phyloP scores from a whole-genome alignment of 2,329 filamentous ascomycete genomes.

The Pezicula rhizophila region DNA sequence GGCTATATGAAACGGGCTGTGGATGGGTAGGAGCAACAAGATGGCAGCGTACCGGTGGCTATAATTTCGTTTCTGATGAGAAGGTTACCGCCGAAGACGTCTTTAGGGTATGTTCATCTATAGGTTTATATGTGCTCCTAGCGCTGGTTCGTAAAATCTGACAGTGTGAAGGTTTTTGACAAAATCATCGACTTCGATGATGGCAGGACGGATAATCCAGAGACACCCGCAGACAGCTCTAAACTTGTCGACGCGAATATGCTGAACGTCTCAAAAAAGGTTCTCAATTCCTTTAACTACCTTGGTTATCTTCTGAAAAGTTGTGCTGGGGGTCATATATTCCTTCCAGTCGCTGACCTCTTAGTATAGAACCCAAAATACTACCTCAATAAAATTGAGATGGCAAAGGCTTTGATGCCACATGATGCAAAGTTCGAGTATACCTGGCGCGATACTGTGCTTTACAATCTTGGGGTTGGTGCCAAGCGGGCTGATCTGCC shows the following conservation, averaged over 20 bases:
- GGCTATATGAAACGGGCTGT: conserved; percentile 86
- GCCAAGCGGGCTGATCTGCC: conserved; percentile 80
- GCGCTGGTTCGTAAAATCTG: too few species aligned
- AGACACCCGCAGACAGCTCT: too few species aligned
- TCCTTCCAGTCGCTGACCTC: not conserved
- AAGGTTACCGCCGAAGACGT: not conserved
- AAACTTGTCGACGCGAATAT: too few species aligned
- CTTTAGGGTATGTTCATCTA: not conserved
- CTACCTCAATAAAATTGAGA: conserved; percentile 65
- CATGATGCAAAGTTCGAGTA: conserved; percentile 72
- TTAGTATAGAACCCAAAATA: conserved; percentile 35
- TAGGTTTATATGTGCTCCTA: conserved; percentile 21
- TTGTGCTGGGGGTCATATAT: too few species aligned
- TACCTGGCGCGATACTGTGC: conserved; percentile 76
- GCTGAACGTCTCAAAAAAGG: too few species aligned
- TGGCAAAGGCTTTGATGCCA: conserved; percentile 62
- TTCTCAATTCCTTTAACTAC: too few species aligned
- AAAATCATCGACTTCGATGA: too few species aligned
- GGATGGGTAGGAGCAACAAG: conserved; percentile 83
- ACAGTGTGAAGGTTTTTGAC: too few species aligned
- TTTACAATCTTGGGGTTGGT: conserved; percentile 89
- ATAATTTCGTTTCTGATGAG: not conserved
- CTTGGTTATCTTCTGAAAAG: too few species aligned
- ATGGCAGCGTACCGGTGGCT: conserved; percentile 68
- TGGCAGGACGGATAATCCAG: too few species aligned